Evolutionary conservation across 768 basidiomycete genomes (phyloP).

Genomic region (Hygrophorus pudorinus): DNA sequence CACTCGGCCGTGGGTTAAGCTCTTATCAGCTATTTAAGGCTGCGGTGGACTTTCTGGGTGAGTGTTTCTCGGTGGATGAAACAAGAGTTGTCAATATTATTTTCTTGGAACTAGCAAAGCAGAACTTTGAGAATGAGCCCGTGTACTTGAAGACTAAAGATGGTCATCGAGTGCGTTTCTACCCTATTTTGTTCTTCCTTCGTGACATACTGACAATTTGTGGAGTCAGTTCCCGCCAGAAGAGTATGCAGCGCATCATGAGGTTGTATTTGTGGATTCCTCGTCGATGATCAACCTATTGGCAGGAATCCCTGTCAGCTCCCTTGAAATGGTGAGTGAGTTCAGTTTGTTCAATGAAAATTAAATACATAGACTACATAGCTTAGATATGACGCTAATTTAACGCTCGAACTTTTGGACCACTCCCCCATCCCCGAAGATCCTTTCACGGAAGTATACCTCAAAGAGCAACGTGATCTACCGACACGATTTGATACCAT

Average conservation of each 20-base stretch:
- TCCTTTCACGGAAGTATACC: constrained; percentile 61
- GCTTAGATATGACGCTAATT: constrained; percentile 68
- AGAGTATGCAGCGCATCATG: constrained; percentile 40
- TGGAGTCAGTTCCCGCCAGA: constrained; percentile 41
- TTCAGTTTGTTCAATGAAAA: not conserved
- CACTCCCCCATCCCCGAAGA: constrained; percentile 37
- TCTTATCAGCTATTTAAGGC: constrained; percentile 88
- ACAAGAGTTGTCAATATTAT: constrained; percentile 4
- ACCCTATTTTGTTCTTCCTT: not conserved
- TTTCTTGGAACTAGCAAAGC: constrained; percentile 42
- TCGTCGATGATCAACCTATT: constrained; percentile 70
- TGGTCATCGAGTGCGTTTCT: constrained; percentile 42
- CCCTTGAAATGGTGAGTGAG: constrained; percentile 60
- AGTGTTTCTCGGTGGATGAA: constrained; percentile 15
- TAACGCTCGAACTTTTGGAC: constrained; percentile 60
- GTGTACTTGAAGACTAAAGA: constrained; percentile 49
- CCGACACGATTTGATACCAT: constrained; percentile 65
- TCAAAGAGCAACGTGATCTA: constrained; percentile 59
- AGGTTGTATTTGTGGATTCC: constrained; percentile 69
- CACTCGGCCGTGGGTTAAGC: constrained; percentile 72
- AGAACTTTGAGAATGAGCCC: constrained; percentile 48
- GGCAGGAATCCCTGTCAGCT: constrained; percentile 63
- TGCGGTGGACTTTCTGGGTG: constrained; percentile 75
- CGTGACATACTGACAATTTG: no score
- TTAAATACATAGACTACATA: constrained; percentile 18